A percentile compares a stretch with the other conserved stretches of the same genome.
These are phyloP conservation scores for Talaromyces wortmannii DNA, from an alignment of 495 filamentous ascomycete genomes.

Conservation along the genomic window DNA sequence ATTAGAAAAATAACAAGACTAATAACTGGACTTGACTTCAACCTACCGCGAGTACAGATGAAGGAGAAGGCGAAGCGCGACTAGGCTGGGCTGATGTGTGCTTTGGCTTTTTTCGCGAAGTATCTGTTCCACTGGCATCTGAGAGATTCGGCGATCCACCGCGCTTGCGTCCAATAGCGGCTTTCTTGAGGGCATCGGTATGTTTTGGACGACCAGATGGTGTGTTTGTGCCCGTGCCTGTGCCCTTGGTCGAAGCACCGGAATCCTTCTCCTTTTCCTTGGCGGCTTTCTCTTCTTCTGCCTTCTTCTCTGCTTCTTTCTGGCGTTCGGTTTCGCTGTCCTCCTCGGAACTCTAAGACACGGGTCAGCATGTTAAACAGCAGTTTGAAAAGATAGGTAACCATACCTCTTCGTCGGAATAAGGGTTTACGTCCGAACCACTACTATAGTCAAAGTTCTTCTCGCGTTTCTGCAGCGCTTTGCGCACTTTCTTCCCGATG, in stretches of 20 bases:
- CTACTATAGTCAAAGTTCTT: constrained; percentile 78
- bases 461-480: constrained; percentile 75
- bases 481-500: constrained; percentile 68
- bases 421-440: constrained; percentile 70
- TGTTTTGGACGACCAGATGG: constrained; percentile 57
- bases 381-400: neutral
- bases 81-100: constrained; percentile 57
- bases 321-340: constrained; percentile 42
- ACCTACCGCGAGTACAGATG: constrained; percentile 27
- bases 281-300: constrained; percentile 51
- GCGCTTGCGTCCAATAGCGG: constrained; percentile 64
- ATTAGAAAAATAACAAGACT: constrained; percentile 10
- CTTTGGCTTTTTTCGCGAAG: constrained; percentile 81
- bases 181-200: constrained; percentile 51
- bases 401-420: constrained; percentile 47
- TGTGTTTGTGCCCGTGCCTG: constrained; percentile 68
- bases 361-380: neutral
- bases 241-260: constrained; percentile 61
- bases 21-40: constrained; percentile 6
- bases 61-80: constrained; percentile 40
- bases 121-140: constrained; percentile 85
- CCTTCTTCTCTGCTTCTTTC: constrained; percentile 67
- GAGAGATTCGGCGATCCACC: constrained; percentile 81
- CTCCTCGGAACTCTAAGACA: constrained; percentile 28
- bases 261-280: constrained; percentile 40